Percentiles rank a stretch among this genome's conserved stretches.
Evolutionary conservation across 495 filamentous ascomycete genomes (phyloP).

Genomic region (Talaromyces adpressus): DNA sequence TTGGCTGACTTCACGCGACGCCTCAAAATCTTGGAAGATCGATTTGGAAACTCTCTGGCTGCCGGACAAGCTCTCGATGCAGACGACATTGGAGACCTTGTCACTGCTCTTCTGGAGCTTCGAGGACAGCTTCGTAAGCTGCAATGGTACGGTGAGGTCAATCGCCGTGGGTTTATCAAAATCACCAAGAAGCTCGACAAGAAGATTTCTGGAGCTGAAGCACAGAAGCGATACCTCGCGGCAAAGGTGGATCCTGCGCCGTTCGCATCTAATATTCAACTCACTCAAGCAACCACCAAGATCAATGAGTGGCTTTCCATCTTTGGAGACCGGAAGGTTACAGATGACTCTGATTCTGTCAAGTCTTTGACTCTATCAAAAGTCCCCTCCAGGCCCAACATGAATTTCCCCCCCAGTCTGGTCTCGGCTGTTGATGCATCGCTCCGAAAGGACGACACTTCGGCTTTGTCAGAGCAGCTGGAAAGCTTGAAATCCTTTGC

Average conservation of each 20-base stretch:
- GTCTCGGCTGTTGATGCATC: slow-evolving; percentile 72
- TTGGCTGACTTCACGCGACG: slow-evolving; percentile 74
- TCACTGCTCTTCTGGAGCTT: slow-evolving; percentile 81
- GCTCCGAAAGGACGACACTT: slow-evolving; percentile 65
- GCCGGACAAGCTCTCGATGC: slow-evolving; percentile 45
- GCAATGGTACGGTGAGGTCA: slow-evolving; percentile 97
- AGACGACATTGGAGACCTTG: slow-evolving; percentile 83
- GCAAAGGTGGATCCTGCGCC: slow-evolving; percentile 79
- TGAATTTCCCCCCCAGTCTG: slow-evolving; percentile 58
- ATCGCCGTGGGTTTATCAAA: slow-evolving; percentile 89
- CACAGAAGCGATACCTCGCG: slow-evolving; percentile 75
- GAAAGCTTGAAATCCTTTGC: slow-evolving; percentile 45
- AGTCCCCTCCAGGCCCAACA: slow-evolving; percentile 58
- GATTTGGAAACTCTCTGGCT: slow-evolving; percentile 61
- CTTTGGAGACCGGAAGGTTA: slow-evolving; percentile 61
- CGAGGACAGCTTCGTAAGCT: slow-evolving; percentile 81
- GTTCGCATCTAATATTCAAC: slow-evolving; percentile 71
- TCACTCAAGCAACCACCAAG: slow-evolving; percentile 58
- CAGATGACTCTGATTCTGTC: slow-evolving; percentile 65
- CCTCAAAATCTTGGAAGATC: slow-evolving; percentile 74
- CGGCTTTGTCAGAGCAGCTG: slow-evolving; percentile 51
- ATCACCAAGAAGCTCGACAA: slow-evolving; percentile 98
- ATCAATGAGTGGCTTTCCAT: slow-evolving; percentile 89
- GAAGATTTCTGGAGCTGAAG: slow-evolving; percentile 63
- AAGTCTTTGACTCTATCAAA: slow-evolving; percentile 67